Evolutionary conservation across 768 basidiomycete species (phyloP), one percentile per base, ranked within the genome.

Genomic region (Naganishia antarctica): DNA sequence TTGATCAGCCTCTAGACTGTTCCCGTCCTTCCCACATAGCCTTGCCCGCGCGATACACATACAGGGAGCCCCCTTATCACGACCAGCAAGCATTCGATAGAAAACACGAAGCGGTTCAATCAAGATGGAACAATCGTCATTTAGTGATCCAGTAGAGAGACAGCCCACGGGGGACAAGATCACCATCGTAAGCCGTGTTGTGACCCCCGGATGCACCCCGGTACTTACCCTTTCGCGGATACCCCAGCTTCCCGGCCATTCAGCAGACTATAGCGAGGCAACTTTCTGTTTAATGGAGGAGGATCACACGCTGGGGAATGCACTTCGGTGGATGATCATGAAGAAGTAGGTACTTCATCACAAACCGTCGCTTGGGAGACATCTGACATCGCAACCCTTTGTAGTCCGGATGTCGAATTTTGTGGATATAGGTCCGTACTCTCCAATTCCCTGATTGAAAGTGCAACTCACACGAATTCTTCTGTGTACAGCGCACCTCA

Each of bases 281-380:
- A 97, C 94, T 1, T 99, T 86, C 79, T 89, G 89, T 74, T 87
- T 98, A 48, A 82, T 86, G 74, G 87, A 97, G 73, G 96, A 99
- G 80, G 87, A 90, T 1, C 94, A 99, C 78, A 98, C 94, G 0
- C 84, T 98, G 28, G 96, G 96, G 5, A 99, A 99, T 70, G 84
- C 91, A 0, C 81, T 98, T 41, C 80, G 94, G 37, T 99, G 92
- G 92, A 98, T 98, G 87, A 76, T 98, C 64, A 98, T 98, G 94
- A 96, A 97, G 81, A 94, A 99, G 96, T 98, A 70, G 61, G 87
- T 72, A 12, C 4, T 6, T 13, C 47, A 45, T n/a, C 18, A 31
- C 21, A 2, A 8, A 1, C 31, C 11, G 15, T 26, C 31, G 12
- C 11, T n/a, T n/a, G 9, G 21, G 7, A 31, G 18, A 51, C 31